These are phyloP conservation scores for Chalaropsis thielavioides DNA, from an alignment of 2,329 filamentous ascomycete genomes.

Conservation along the genomic window DNA sequence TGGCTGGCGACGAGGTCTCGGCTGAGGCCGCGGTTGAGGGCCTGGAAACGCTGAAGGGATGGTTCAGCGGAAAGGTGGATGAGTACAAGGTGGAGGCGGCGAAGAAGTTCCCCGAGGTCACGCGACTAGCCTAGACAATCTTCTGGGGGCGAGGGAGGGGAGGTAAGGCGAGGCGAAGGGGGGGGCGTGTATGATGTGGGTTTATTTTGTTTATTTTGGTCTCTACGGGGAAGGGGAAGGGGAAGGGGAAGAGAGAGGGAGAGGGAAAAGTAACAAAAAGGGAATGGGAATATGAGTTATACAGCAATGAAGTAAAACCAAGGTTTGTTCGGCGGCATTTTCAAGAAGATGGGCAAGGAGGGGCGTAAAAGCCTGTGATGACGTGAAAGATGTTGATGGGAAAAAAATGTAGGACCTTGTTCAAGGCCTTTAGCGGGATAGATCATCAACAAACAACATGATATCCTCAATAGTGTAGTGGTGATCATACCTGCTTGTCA, in stretches of 20 bases:
- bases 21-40: constrained; percentile 41
- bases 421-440: too few species aligned
- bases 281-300: neutral
- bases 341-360: neutral
- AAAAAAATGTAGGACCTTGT: too few species aligned
- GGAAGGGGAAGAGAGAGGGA: neutral
- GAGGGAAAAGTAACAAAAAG: neutral
- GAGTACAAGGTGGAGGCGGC: constrained; percentile 35
- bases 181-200: neutral
- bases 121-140: constrained; percentile 30
- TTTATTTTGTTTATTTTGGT: neutral
- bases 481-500: too few species aligned
- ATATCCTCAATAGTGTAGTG: constrained; percentile 15
- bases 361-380: neutral
- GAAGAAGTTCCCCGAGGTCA: constrained; percentile 37
- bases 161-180: neutral
- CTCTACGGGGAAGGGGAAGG: neutral
- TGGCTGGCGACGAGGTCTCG: constrained; percentile 37
- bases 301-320: neutral
- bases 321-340: neutral
- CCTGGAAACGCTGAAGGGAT: constrained; percentile 31
- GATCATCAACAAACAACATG: neutral
- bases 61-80: constrained; percentile 36
- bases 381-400: too few species aligned
- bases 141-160: neutral